Evolutionary conservation across 2,329 filamentous ascomycete genomes (phyloP).

Genomic region (Diplocarpon rosae): DNA sequence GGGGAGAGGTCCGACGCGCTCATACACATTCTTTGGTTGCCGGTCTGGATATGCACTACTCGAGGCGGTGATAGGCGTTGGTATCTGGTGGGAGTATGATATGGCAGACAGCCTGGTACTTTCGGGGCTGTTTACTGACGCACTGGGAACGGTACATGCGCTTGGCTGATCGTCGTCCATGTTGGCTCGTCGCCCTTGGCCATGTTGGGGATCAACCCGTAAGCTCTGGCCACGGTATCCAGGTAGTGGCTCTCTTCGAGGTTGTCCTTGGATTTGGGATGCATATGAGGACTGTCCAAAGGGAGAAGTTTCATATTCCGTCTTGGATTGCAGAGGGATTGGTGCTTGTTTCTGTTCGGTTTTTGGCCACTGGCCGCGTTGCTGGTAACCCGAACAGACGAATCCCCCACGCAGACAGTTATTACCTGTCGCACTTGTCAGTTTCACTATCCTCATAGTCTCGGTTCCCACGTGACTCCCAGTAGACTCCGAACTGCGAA

Average conservation of each 20-base stretch:
- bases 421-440: slow-evolving; percentile 43
- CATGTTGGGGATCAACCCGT: slow-evolving; percentile 52
- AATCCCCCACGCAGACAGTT: slow-evolving; percentile 90
- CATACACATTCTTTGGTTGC: slow-evolving; percentile 41
- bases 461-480: background rate
- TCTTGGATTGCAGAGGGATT: slow-evolving; percentile 76
- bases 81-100: slow-evolving; percentile 38
- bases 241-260: slow-evolving; percentile 44
- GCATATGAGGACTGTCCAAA: slow-evolving; percentile 50
- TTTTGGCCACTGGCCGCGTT: slow-evolving; percentile 69
- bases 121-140: slow-evolving; percentile 46
- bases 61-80: slow-evolving; percentile 49
- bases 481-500: background rate
- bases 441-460: background rate
- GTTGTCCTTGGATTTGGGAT: slow-evolving; percentile 19
- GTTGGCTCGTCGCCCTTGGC: slow-evolving; percentile 40
- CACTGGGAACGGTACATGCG: slow-evolving; percentile 48
- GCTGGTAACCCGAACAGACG: slow-evolving; percentile 81
- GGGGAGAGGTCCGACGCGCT: slow-evolving; percentile 49
- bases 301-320: slow-evolving; percentile 39
- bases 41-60: slow-evolving; percentile 28
- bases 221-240: slow-evolving; percentile 51
- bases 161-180: slow-evolving; percentile 48
- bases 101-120: slow-evolving; percentile 47
- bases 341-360: slow-evolving; percentile 56